A percentile compares a stretch with the other conserved stretches of the same genome.
Evolutionary conservation across 805 yeast genomes (phyloP).

Genomic region (Candida ipomoeae): DNA sequence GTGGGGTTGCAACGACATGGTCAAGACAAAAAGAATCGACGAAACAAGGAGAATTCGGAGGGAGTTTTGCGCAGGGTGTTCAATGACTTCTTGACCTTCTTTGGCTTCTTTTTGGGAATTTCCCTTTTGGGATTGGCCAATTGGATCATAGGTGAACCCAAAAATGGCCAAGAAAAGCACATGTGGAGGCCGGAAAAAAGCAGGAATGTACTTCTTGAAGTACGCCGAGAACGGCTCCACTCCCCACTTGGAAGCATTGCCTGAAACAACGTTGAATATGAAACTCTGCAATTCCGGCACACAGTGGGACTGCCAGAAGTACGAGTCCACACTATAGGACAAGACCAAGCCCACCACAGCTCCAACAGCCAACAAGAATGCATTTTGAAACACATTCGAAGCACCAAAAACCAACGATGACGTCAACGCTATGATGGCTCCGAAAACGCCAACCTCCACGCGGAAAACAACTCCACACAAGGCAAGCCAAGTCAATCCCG

Average conservation of each 20-base stretch:
- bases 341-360: constrained; percentile 45
- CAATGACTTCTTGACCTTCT: constrained; percentile 16
- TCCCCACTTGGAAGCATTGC: constrained; percentile 81
- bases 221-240: constrained; percentile 70
- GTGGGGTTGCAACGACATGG: constrained; percentile 80
- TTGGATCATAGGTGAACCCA: constrained; percentile 42
- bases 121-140: constrained; percentile 24
- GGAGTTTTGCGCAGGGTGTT: constrained; percentile 28
- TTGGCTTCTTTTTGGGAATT: constrained; percentile 9
- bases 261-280: constrained; percentile 69
- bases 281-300: constrained; percentile 77
- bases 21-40: constrained; percentile 49
- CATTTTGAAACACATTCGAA: constrained; percentile 36
- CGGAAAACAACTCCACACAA: constrained; percentile 69
- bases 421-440: constrained; percentile 43
- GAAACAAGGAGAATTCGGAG: constrained; percentile 47
- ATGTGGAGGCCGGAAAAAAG: constrained; percentile 41
- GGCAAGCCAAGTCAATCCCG: constrained; percentile 50
- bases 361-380: constrained; percentile 45
- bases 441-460: constrained; percentile 61
- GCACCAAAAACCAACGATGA: constrained; percentile 45
- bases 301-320: constrained; percentile 61
- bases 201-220: constrained; percentile 46
- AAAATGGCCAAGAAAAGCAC: constrained; percentile 37
- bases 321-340: constrained; percentile 59